A percentile compares a stretch with the other conserved stretches of the same genome.
Conservation (phyloP, 2,329 filamentous ascomycete genomes). For the Orbilia javanica region DNA sequence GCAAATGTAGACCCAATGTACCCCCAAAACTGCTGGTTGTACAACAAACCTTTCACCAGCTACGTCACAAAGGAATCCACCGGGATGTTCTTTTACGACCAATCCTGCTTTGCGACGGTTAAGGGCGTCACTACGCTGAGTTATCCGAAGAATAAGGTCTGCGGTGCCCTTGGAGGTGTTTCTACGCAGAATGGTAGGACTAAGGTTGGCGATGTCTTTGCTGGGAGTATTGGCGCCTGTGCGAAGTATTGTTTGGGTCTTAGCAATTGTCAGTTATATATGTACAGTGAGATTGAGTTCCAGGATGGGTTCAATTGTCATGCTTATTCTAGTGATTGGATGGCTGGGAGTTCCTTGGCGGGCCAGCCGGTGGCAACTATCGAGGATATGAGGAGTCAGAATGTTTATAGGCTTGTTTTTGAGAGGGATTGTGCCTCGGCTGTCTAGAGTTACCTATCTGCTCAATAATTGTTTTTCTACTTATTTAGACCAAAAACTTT, state of each 20-base stretch:
- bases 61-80: slow-evolving; percentile 24
- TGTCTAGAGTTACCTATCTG: background rate
- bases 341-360: slow-evolving; percentile 1
- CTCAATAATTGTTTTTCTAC: too few species aligned
- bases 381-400: slow-evolving; percentile 29
- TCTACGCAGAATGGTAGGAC: slow-evolving; percentile 25
- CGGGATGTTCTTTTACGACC: slow-evolving; percentile 38
- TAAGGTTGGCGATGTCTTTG: slow-evolving; percentile 11
- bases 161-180: slow-evolving; percentile 3
- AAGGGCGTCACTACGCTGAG: background rate
- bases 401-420: slow-evolving; percentile 30
- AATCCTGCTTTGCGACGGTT: slow-evolving; percentile 24
- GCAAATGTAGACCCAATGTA: slow-evolving; percentile 28
- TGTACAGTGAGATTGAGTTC: slow-evolving; percentile 45
- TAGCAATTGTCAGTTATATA: slow-evolving; percentile 27
- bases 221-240: slow-evolving; percentile 22
- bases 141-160: slow-evolving; percentile 31
- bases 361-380: slow-evolving; percentile 31
- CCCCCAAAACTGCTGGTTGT: slow-evolving; percentile 41
- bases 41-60: slow-evolving; percentile 6
- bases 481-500: too few species aligned
- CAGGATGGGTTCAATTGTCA: slow-evolving; percentile 41
- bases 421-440: slow-evolving; percentile 22
- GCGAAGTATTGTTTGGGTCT: slow-evolving; percentile 23
- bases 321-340: slow-evolving; percentile 28